Conservation (phyloP, 2,329 filamentous ascomycete species). For the Fusarium sp. region DNA sequence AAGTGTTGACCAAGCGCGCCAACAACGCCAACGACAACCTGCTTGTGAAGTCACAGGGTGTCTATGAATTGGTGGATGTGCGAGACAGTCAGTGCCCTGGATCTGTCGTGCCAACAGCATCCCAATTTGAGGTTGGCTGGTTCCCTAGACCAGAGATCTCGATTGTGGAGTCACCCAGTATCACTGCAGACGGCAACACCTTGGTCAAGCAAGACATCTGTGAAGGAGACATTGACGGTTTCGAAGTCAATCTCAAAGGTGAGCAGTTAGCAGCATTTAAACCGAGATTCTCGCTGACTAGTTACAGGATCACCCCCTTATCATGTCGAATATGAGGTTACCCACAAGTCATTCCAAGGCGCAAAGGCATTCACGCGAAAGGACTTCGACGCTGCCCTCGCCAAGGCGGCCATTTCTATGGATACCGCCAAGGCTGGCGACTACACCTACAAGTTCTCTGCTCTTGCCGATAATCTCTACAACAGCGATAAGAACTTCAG, state of each 20-base stretch:
- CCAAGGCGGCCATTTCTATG: constrained; percentile 81
- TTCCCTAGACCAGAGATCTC: constrained; percentile 80
- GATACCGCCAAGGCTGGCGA: constrained; percentile 84
- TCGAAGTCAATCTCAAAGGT: constrained; percentile 84
- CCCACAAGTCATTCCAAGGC: constrained; percentile 74
- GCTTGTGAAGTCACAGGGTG: constrained; percentile 71
- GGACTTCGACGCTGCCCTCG: constrained; percentile 79
- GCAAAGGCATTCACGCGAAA: constrained; percentile 72
- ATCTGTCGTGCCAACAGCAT: constrained; percentile 76
- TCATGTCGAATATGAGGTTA: constrained; percentile 82
- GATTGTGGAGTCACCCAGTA: constrained; percentile 71
- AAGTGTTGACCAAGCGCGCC: constrained; percentile 59
- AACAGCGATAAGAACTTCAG: constrained; percentile 74
- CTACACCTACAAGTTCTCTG: constrained; percentile 87
- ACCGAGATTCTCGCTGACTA: constrained; percentile 43
- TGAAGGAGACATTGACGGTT: constrained; percentile 90
- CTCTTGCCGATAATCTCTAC: constrained; percentile 87
- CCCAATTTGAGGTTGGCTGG: constrained; percentile 84
- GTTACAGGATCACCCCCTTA: constrained; percentile 78
- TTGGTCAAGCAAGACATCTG: constrained; percentile 86
- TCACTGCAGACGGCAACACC: constrained; percentile 60
- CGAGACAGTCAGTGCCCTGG: constrained; percentile 85
- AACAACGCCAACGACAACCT: constrained; percentile 73
- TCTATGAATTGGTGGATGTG: constrained; percentile 82
- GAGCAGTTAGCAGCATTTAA: constrained; percentile 45